Conservation (phyloP, 2,329 filamentous ascomycete genomes). For the Phyllosticta citribraziliensis region DNA sequence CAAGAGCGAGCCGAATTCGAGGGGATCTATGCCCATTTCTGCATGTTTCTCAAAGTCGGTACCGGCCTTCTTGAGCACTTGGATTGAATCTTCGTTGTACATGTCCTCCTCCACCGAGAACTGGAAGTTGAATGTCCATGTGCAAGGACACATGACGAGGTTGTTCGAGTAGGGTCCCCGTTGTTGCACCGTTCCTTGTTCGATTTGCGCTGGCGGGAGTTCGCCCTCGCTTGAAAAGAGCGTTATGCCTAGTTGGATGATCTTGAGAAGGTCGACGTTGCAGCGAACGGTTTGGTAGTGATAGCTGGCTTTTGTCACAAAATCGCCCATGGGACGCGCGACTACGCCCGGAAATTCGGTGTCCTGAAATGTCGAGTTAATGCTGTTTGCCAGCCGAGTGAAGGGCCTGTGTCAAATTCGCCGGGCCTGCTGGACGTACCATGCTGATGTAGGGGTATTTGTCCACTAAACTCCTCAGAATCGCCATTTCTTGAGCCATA, state of each 20-base stretch:
- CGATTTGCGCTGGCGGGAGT: conserved; percentile 62
- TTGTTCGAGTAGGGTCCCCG: conserved; percentile 37
- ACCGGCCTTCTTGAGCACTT: conserved; percentile 81
- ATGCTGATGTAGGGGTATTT: conserved; percentile 95
- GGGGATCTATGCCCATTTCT: conserved; percentile 76
- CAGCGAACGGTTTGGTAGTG: conserved; percentile 96
- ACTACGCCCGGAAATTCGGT: conserved; percentile 98
- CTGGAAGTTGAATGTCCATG: conserved; percentile 99
- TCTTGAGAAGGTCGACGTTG: conserved; percentile 94
- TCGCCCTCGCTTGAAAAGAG: conserved; percentile 88
- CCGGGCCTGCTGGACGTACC: conserved; percentile 44
- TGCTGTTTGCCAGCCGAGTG: conserved; percentile 5
- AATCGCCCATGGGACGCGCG: conserved; percentile 86
- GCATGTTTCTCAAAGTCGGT: conserved; percentile 82
- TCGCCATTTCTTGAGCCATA: conserved; percentile 79
- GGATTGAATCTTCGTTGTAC: conserved; percentile 93
- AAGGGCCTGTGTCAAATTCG: not conserved
- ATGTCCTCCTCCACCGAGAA: conserved; percentile 93
- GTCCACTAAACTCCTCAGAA: conserved; percentile 72
- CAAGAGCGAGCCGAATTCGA: conserved; percentile 78
- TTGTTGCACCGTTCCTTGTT: conserved; percentile 35
- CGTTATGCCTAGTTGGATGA: conserved; percentile 93
- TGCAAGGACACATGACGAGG: conserved; percentile 63
- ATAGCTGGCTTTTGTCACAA: conserved; percentile 91
- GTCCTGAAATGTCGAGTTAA: conserved; percentile 48